A percentile compares a stretch with the other conserved stretches of the same genome.
Evolutionary conservation across 805 yeast species (phyloP).

Genomic region (Candida quercuum): DNA sequence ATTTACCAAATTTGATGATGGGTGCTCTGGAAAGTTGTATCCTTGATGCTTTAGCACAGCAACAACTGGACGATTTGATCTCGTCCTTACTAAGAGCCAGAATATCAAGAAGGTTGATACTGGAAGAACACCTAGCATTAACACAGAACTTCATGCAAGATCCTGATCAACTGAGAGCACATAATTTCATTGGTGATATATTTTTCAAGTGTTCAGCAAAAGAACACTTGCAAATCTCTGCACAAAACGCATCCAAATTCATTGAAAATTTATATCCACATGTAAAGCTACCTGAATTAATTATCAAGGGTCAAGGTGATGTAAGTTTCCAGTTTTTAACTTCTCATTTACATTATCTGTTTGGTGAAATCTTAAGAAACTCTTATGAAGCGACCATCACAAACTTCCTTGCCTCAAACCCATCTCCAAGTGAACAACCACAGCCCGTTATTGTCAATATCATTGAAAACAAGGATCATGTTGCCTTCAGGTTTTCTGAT

Average conservation of each 20-base stretch:
- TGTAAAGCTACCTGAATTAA: constrained; percentile 63
- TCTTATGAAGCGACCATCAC: constrained; percentile 76
- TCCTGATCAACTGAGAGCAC: constrained; percentile 42
- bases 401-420: constrained; percentile 29
- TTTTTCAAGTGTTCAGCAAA: constrained; percentile 73
- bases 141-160: constrained; percentile 55
- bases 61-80: constrained; percentile 65
- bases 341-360: constrained; percentile 78
- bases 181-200: constrained; percentile 63
- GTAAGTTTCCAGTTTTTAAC: constrained; percentile 76
- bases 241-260: constrained; percentile 43
- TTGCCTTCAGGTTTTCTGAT: constrained; percentile 77
- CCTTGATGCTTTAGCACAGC: constrained; percentile 49
- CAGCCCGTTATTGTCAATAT: constrained; percentile 78
- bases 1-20: constrained; percentile 86
- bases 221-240: constrained; percentile 56
- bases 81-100: constrained; percentile 77
- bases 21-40: constrained; percentile 83
- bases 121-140: constrained; percentile 85
- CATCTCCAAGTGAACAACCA: constrained; percentile 36
- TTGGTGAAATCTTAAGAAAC: constrained; percentile 86
- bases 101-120: constrained; percentile 82
- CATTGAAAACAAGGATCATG: constrained; percentile 57
- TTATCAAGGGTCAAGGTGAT: constrained; percentile 67
- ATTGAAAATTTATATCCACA: constrained; percentile 48